Conservation (phyloP, 2,329 filamentous ascomycete genomes). For the Exophiala dermatitidis region DNA sequence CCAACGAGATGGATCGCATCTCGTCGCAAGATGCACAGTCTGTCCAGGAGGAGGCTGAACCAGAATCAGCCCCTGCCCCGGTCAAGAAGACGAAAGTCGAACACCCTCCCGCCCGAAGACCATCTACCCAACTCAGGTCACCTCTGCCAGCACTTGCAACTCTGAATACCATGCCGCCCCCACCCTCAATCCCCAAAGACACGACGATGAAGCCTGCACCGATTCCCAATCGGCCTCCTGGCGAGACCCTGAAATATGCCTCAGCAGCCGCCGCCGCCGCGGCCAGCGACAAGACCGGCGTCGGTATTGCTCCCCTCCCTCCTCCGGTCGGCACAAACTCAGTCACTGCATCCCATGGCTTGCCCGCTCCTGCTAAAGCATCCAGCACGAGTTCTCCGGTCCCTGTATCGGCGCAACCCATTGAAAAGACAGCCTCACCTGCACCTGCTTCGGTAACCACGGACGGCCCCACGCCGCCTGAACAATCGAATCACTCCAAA, state of each 20-base stretch:
- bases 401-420: conserved; percentile 44
- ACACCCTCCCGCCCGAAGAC: conserved; percentile 54
- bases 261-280: conserved; percentile 92
- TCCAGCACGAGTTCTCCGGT: conserved; percentile 54
- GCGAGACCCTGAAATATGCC: conserved; percentile 91
- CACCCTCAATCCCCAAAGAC: conserved; percentile 42
- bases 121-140: conserved; percentile 88
- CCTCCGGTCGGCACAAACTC: conserved; percentile 65
- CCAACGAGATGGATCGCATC: conserved; percentile 69
- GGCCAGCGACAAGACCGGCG: conserved; percentile 75
- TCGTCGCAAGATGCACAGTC: conserved; percentile 97
- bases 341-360: conserved; percentile 41
- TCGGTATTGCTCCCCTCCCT: conserved; percentile 88
- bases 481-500: conserved; percentile 37
- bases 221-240: conserved; percentile 72
- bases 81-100: conserved; percentile 56
- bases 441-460: conserved; percentile 29
- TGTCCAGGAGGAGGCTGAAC: conserved; percentile 66
- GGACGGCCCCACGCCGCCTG: conserved; percentile 37
- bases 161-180: conserved; percentile 56
- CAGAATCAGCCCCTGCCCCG: conserved; percentile 42
- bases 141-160: conserved; percentile 81
- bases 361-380: conserved; percentile 45
- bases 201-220: conserved; percentile 86
- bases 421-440: conserved; percentile 36